Evolutionary conservation across 2,329 filamentous ascomycete genomes (phyloP).

Genomic region (Tolypocladium amazonense): DNA sequence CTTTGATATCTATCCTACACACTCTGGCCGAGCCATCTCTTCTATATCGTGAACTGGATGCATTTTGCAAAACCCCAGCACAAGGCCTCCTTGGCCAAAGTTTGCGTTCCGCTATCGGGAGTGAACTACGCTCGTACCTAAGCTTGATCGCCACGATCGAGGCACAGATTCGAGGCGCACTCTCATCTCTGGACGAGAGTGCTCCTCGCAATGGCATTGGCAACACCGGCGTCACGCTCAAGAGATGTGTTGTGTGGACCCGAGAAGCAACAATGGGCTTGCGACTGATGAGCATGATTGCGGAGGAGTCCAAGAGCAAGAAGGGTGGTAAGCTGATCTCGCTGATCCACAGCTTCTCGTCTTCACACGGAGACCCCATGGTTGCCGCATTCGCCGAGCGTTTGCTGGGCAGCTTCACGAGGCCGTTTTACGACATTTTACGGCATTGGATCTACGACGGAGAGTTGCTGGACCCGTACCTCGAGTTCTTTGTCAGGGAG

Average conservation of each 20-base stretch:
- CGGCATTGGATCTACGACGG: slow-evolving; percentile 97
- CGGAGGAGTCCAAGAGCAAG: slow-evolving; percentile 73
- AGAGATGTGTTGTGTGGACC: slow-evolving; percentile 94
- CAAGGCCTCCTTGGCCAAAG: slow-evolving; percentile 87
- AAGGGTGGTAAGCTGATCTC: slow-evolving; percentile 89
- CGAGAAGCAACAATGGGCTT: slow-evolving; percentile 93
- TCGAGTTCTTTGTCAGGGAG: slow-evolving; percentile 90
- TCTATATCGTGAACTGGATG: slow-evolving; percentile 71
- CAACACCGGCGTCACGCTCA: slow-evolving; percentile 84
- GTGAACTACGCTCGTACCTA: slow-evolving; percentile 81
- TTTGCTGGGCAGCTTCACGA: slow-evolving; percentile 73
- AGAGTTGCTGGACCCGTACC: slow-evolving; percentile 90
- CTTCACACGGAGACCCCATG: slow-evolving; percentile 89
- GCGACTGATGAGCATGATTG: slow-evolving; percentile 85
- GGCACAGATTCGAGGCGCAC: slow-evolving; percentile 75
- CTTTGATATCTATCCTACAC: slow-evolving; percentile 78
- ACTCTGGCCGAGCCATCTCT: slow-evolving; percentile 86
- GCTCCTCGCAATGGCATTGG: slow-evolving; percentile 62
- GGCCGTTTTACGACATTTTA: slow-evolving; percentile 94
- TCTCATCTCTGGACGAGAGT: slow-evolving; percentile 61
- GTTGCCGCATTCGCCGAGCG: slow-evolving; percentile 89
- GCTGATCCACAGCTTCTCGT: slow-evolving; percentile 85
- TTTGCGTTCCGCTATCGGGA: slow-evolving; percentile 72
- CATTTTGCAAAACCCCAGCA: slow-evolving; percentile 72
- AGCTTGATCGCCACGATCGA: slow-evolving; percentile 86